These are phyloP conservation scores for Pharnaceum exiguum DNA, from an alignment of 148 eudicot genomes.

Conservation along the genomic window DNA sequence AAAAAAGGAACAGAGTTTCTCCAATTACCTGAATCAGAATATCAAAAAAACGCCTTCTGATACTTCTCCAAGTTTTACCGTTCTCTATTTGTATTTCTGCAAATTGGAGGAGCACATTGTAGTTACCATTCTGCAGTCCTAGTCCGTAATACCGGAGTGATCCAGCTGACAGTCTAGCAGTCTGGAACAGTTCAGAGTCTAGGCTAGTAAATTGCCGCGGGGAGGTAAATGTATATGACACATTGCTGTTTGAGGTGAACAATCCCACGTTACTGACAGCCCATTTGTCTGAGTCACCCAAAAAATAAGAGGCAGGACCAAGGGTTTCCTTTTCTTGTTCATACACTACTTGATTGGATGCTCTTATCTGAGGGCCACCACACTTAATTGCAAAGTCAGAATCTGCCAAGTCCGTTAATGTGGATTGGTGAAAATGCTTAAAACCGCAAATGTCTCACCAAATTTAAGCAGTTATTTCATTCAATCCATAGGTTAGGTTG, in stretches of 20 bases:
- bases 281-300: slow-evolving; percentile 45
- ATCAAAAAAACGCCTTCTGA: slow-evolving; percentile 78
- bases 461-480: too few relatives aligned
- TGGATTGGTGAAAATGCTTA: too few relatives aligned
- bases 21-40: slow-evolving; percentile 73
- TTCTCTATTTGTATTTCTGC: slow-evolving; percentile 45
- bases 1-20: too few relatives aligned
- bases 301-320: slow-evolving; percentile 60
- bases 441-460: too few relatives aligned
- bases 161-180: slow-evolving; percentile 64
- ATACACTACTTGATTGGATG: slow-evolving; percentile 32
- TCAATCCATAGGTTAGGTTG: too few relatives aligned
- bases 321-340: slow-evolving; percentile 51
- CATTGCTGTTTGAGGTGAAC: slow-evolving; percentile 30
- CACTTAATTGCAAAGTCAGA: slow-evolving; percentile 64
- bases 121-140: slow-evolving; percentile 83
- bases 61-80: slow-evolving; percentile 45
- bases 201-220: slow-evolving; percentile 35
- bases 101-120: slow-evolving; percentile 63
- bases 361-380: slow-evolving; percentile 59
- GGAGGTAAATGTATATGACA: slow-evolving; percentile 21
- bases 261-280: slow-evolving; percentile 71
- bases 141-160: slow-evolving; percentile 78
- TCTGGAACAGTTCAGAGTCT: slow-evolving; percentile 67
- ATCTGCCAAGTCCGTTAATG: too few relatives aligned